phyloP scores from a whole-genome alignment of 2,329 filamentous ascomycete genomes.

The Sclerotinia borealis region DNA sequence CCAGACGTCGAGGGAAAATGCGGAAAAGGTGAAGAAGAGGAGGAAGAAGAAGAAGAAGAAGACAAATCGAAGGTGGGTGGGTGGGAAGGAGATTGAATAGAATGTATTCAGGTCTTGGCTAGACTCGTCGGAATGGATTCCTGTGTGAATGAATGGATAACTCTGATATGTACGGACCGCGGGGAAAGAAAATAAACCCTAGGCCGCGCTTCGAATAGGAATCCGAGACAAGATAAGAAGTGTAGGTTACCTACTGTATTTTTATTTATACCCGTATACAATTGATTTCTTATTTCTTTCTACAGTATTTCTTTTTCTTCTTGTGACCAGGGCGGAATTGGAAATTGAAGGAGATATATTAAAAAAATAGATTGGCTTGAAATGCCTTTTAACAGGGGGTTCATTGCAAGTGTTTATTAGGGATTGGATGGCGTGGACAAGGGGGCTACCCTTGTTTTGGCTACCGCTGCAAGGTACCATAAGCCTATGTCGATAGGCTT shows the following conservation, averaged over 20 bases:
- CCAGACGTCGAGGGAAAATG: slow-evolving; percentile 1
- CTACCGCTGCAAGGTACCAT: neutral
- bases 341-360: neutral
- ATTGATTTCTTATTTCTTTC: no score
- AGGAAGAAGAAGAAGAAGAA: neutral
- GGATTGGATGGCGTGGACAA: neutral
- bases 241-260: no score
- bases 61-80: slow-evolving; percentile 1
- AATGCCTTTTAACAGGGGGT: neutral
- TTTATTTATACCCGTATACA: no score
- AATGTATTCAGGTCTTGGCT: neutral
- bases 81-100: neutral
- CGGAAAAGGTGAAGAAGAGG: neutral
- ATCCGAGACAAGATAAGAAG: neutral
- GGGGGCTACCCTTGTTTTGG: neutral
- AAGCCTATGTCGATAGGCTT: neutral
- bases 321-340: neutral
- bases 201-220: neutral
- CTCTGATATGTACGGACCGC: neutral
- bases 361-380: neutral
- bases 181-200: neutral
- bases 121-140: neutral
- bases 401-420: no score
- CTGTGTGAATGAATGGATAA: neutral
- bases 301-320: neutral